These are phyloP conservation scores for Nitzschia palea DNA, from an alignment of 108 stramenopile genomes.

Conservation along the genomic window DNA sequence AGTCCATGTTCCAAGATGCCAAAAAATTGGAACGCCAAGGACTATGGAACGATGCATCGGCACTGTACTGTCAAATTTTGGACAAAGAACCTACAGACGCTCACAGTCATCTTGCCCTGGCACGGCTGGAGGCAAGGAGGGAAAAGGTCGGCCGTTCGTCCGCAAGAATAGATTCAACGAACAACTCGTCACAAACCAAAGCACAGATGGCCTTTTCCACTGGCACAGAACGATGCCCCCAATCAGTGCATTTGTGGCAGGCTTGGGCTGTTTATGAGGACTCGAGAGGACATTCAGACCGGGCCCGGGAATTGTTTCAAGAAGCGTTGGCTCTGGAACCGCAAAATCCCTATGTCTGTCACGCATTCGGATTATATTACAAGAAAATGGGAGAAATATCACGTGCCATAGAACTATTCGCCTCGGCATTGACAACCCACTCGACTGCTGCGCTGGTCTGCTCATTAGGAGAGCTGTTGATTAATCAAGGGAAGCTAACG, in stretches of 20 bases:
- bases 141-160: slow-evolving; percentile 19
- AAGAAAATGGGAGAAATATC: slow-evolving; percentile 11
- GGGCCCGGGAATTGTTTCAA: slow-evolving; percentile 61
- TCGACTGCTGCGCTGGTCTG: slow-evolving; percentile 82
- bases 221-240: slow-evolving; percentile 63
- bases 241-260: slow-evolving; percentile 71
- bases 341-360: slow-evolving; percentile 77
- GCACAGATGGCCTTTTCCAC: slow-evolving; percentile 57
- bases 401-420: slow-evolving; percentile 53
- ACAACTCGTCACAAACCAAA: background rate
- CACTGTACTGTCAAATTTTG: slow-evolving; percentile 51
- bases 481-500: slow-evolving; percentile 25
- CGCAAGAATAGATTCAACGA: background rate
- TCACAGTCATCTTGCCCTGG: slow-evolving; percentile 73
- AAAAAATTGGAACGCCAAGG: slow-evolving; percentile 51
- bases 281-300: slow-evolving; percentile 37
- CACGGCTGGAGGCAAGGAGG: slow-evolving; percentile 58
- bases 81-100: slow-evolving; percentile 57
- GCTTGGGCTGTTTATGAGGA: slow-evolving; percentile 83
- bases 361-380: slow-evolving; percentile 71
- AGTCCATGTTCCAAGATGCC: slow-evolving; percentile 50
- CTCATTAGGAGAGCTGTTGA: slow-evolving; percentile 63
- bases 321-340: slow-evolving; percentile 63
- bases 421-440: slow-evolving; percentile 39
- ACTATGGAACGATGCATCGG: slow-evolving; percentile 47